These are phyloP conservation scores for Dionaea muscipula DNA, from an alignment of 179 eudicot species.

Conservation along the genomic window DNA sequence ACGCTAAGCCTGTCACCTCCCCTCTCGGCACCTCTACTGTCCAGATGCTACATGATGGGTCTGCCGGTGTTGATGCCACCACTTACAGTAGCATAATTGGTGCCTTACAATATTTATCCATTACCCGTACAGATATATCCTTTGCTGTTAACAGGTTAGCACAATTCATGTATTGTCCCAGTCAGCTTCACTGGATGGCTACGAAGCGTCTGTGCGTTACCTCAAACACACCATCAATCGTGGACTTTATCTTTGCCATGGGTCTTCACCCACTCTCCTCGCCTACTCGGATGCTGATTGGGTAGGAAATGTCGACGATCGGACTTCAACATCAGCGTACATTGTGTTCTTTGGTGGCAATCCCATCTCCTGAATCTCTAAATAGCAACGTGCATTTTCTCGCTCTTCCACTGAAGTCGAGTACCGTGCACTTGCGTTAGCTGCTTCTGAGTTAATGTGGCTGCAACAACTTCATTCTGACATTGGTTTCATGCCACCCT, in stretches of 20 bases:
- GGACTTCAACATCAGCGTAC: not conserved
- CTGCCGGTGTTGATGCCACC: not conserved
- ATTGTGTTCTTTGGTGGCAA: not conserved
- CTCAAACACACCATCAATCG: not conserved
- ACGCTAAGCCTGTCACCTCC: too few species aligned
- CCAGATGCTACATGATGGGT: too few species aligned
- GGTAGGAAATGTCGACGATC: slow-evolving; percentile 1
- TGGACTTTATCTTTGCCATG: not conserved
- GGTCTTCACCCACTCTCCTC: not conserved
- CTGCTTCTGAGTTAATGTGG: not conserved
- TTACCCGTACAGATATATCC: not conserved
- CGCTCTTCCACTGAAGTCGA: too few species aligned
- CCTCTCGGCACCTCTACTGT: too few species aligned
- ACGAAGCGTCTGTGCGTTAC: not conserved
- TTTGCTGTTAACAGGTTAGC: not conserved
- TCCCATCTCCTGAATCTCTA: not conserved
- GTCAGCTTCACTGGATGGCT: not conserved
- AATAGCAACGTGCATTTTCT: not conserved
- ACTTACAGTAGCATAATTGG: not conserved
- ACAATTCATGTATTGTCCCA: not conserved
- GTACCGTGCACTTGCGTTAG: not conserved
- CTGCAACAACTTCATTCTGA: not conserved
- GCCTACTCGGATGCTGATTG: not conserved
- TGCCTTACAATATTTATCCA: not conserved
- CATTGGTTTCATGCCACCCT: not conserved